Evolutionary conservation across 495 filamentous ascomycete species (phyloP), one percentile per base, ranked within the genome.

Genomic region (Immersiella caudata): DNA sequence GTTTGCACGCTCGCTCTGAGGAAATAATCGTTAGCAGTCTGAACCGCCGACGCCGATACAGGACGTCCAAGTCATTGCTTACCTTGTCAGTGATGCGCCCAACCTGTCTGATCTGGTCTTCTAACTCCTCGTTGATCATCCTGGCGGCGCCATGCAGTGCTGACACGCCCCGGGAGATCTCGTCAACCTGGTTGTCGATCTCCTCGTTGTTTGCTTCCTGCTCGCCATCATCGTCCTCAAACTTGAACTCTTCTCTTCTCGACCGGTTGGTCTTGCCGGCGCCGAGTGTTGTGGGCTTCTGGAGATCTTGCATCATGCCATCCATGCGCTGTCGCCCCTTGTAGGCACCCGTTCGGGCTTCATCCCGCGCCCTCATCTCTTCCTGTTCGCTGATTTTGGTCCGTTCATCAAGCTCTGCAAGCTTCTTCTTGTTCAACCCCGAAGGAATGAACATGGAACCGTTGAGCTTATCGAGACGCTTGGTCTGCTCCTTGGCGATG

Each of bases 171-270:
- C 26, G 61, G 6, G 36, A 36, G 21, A 64, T 22, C 55, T 52
- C 24, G 22, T 66, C 62, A 5, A 40, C 52, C 26, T 46, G 51
- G 16, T 66, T 36, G 12, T 68, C 60, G 24, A 73, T 70, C 59
- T 61, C 29, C n/a, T 67, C 21, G 11, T 71, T 60, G 25, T 50
- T 22, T 12, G 51, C 61, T 12, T 62, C 55, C 33, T 71, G 67
- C 57, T 65, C 52, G 52, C 71, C 71, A 58, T 59, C 65, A 50
- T 67, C 66, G n/a, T 74, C 71, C 35, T 73, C 71, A 58, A 73
- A 71, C n/a, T 50, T 55, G 40, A 63, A 73, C 29, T 64, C 51
- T n/a, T 52, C 50, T 33, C 40, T 35, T 1, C 24, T 62, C 20
- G 59, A 58, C 16, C 52, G 52, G 27, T 54, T 63, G 36, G 20